A percentile compares a stretch with the other conserved stretches of the same genome.
Conservation (phyloP, 129 eudicot genomes). For the Artemisia argyi region DNA sequence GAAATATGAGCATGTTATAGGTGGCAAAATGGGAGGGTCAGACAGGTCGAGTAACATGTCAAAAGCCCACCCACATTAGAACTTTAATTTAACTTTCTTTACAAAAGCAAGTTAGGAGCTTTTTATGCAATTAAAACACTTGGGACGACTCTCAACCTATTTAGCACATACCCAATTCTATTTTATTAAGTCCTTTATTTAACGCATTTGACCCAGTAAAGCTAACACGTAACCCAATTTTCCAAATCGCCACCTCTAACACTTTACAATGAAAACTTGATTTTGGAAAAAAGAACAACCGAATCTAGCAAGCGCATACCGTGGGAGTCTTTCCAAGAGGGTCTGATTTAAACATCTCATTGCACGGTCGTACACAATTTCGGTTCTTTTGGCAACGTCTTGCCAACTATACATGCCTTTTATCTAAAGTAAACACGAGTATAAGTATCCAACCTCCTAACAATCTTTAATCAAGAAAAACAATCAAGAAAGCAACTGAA, state of each 20-base stretch:
- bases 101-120: no score
- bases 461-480: background rate
- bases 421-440: slow-evolving; percentile 49
- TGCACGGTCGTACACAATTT: slow-evolving; percentile 89
- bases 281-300: slow-evolving; percentile 12
- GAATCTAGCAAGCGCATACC: slow-evolving; percentile 46
- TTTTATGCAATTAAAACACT: no score
- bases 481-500: background rate
- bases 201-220: background rate
- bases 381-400: slow-evolving; percentile 93
- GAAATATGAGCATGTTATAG: no score
- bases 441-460: background rate
- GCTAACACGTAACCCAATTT: background rate
- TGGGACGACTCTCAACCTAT: no score
- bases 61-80: no score
- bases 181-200: background rate
- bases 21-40: background rate
- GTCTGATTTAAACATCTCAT: slow-evolving; percentile 75
- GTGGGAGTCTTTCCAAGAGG: slow-evolving; percentile 81
- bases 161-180: no score
- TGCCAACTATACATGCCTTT: slow-evolving; percentile 95
- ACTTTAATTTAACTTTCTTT: no score
- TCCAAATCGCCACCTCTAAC: no score
- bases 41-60: background rate
- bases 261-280: background rate